Conservation (phyloP, 2,329 filamentous ascomycete genomes). For the Aspergillus oerlinghausenensis region DNA sequence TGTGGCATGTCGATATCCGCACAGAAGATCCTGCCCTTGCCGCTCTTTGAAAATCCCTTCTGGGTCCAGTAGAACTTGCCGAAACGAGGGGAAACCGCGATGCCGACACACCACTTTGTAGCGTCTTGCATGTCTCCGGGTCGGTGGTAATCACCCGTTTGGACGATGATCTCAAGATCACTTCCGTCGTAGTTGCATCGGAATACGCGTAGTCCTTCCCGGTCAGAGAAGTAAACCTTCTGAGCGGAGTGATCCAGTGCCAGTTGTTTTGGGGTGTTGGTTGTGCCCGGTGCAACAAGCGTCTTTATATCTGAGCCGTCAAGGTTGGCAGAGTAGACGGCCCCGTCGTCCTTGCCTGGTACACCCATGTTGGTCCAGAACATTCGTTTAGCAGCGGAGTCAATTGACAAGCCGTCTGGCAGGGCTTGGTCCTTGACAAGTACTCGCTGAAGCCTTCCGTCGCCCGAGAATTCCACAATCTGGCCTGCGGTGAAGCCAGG, state of each 20-base stretch:
- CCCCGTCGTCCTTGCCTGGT: constrained; percentile 38
- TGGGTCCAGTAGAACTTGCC: constrained; percentile 58
- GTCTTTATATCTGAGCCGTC: constrained; percentile 45
- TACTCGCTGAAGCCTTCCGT: constrained; percentile 14
- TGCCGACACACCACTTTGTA: constrained; percentile 52
- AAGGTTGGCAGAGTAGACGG: constrained; percentile 43
- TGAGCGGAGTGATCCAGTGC: constrained; percentile 20
- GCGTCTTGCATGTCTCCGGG: constrained; percentile 31
- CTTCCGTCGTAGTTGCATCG: constrained; percentile 34
- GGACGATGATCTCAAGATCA: constrained; percentile 36
- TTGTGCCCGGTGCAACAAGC: constrained; percentile 41
- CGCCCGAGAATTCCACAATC: constrained; percentile 14
- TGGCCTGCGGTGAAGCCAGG: constrained; percentile 13
- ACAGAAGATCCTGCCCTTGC: constrained; percentile 50
- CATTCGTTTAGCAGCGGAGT: constrained; percentile 29
- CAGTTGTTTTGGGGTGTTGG: constrained; percentile 49
- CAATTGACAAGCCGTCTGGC: constrained; percentile 46
- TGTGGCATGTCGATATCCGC: constrained; percentile 42
- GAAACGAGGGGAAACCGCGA: constrained; percentile 42
- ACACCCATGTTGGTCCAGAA: constrained; percentile 52
- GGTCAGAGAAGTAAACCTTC: constrained; percentile 42
- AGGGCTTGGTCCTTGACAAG: constrained; percentile 19
- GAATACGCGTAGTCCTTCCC: constrained; percentile 39
- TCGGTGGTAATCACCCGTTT: constrained; percentile 25
- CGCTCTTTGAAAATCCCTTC: constrained; percentile 52